phyloP scores from a whole-genome alignment of 768 basidiomycete genomes.

The Suillus plorans region DNA sequence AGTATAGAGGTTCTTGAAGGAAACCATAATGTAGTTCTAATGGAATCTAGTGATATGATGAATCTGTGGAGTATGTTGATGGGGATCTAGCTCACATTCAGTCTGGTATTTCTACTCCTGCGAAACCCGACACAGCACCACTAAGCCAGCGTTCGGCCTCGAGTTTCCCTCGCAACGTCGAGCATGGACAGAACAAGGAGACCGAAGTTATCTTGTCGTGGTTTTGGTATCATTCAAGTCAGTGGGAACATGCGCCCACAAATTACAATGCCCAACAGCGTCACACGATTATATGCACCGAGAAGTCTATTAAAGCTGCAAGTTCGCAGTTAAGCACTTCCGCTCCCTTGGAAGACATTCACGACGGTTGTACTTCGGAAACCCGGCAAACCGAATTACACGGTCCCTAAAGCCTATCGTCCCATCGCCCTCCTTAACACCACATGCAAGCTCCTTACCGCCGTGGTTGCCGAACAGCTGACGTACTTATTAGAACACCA shows the following conservation, averaged over 20 bases:
- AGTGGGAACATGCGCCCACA: slow-evolving; percentile 1
- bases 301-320: not conserved
- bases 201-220: not conserved
- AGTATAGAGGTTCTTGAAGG: not conserved
- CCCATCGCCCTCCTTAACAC: no score
- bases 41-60: not conserved
- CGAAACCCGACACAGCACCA: not conserved
- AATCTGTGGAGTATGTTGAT: not conserved
- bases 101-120: not conserved
- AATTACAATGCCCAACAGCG: not conserved
- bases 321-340: not conserved
- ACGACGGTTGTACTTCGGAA: no score
- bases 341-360: no score
- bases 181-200: not conserved
- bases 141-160: not conserved
- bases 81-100: not conserved
- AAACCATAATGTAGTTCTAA: not conserved
- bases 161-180: not conserved
- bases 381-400: no score
- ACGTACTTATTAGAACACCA: no score
- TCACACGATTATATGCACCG: not conserved
- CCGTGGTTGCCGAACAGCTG: no score
- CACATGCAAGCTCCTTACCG: no score
- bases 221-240: not conserved
- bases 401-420: no score